Base-by-base conservation (phyloP, 169 alveolate genomes). In the Eimeria brunetti region DNA sequence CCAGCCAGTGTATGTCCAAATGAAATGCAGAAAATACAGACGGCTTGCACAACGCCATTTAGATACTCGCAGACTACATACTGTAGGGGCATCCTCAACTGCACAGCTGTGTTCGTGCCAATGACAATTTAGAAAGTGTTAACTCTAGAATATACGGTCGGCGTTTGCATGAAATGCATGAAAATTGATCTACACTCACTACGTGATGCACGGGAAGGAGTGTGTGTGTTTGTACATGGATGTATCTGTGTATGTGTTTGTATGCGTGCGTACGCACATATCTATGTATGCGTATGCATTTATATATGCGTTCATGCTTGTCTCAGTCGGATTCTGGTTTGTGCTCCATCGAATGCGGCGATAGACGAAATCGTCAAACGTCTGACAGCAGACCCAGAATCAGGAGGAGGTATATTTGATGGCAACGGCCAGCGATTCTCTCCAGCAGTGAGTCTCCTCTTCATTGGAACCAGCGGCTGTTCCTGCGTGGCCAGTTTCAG, bases 281-380 rank as follows among this genome's bases (percentile, higher is more conserved):
- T 30, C n/a, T 49, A 69, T 69, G 33, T 69, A n/a, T 58, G 67
- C n/a, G 22, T 16, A 30, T 20, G 16, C 22, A 1, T 56, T 6
- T 8, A 14, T 16, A 24, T 16, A 24, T 8, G 60, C 20, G 60
- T 53, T 9, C 33, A 16, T 36, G 64, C n/a, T 64, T 69, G 64
- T 67, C 67, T 3, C 88, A 95, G 96, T 20, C 95, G 96, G 69
- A 97, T 99, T 46, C 96, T 99, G 53, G 99, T 99, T 69, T 99
- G 99, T 94, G 99, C 99, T 36, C 99, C 99, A 38, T 99, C 99
- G 53, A 99, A 99, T 95, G 99, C 99, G 27, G 99, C 99, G 0
- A 99, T 99, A n/a, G 99, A 99, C 97, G 99, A 99, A 96, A 99
- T 99, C 51, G 98, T 99, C 30, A 97, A 99, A 91, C 97, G 99